These are phyloP conservation scores for Rhipidocladum racemiflorum DNA, from an alignment of 176 grass and related monocot species.

Conservation along the genomic window DNA sequence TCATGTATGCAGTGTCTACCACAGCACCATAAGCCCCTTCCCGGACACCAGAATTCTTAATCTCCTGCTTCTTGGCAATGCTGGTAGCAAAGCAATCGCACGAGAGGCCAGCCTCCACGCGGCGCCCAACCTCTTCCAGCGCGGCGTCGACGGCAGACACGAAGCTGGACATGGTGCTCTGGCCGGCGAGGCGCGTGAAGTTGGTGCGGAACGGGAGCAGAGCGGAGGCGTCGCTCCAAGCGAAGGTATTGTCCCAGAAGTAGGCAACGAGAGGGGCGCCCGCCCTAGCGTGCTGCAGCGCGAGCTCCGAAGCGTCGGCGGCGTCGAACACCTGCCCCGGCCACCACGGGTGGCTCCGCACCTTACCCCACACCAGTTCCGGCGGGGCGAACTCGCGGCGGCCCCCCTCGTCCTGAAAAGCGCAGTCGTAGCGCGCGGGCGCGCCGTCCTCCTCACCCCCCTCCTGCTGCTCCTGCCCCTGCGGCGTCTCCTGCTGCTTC, in stretches of 20 bases:
- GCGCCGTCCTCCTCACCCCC: not conserved
- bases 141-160: slow-evolving; percentile 45
- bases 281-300: slow-evolving; percentile 39
- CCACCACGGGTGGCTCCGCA: slow-evolving; percentile 92
- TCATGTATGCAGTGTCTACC: slow-evolving; percentile 53
- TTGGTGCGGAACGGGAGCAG: slow-evolving; percentile 62
- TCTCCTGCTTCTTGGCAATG: slow-evolving; percentile 35
- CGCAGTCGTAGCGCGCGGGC: slow-evolving; percentile 33
- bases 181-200: slow-evolving; percentile 43
- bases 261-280: slow-evolving; percentile 62
- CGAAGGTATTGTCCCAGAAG: slow-evolving; percentile 81
- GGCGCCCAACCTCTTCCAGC: slow-evolving; percentile 57
- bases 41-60: slow-evolving; percentile 67
- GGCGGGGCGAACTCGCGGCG: slow-evolving; percentile 32
- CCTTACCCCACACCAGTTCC: slow-evolving; percentile 74
- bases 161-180: slow-evolving; percentile 46
- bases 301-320: slow-evolving; percentile 62
- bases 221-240: slow-evolving; percentile 54
- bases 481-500: slow-evolving; percentile 1
- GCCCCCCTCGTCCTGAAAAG: slow-evolving; percentile 42
- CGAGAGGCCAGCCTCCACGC: slow-evolving; percentile 41
- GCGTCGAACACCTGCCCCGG: slow-evolving; percentile 74
- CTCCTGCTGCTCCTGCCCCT: not conserved
- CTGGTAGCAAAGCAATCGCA: slow-evolving; percentile 45
- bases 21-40: slow-evolving; percentile 26